A percentile compares a stretch with the other conserved stretches of the same genome.
Evolutionary conservation across 169 alveolate genomes (phyloP).

Genomic region (Cryptosporidium bovis): DNA sequence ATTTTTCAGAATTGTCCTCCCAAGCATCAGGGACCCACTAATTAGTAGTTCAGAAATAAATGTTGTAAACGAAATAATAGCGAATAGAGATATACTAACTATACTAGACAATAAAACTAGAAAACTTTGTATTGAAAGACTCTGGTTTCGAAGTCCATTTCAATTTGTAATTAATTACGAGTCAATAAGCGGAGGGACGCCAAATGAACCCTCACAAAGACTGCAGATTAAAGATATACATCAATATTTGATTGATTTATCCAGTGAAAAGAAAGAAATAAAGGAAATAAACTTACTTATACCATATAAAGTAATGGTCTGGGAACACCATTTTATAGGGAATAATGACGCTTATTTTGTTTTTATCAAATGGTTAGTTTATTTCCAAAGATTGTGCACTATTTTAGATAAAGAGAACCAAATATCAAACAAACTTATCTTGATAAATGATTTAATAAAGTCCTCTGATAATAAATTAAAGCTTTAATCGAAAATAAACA

Average conservation of each 20-base stretch:
- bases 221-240: conserved; percentile 31
- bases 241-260: conserved; percentile 4
- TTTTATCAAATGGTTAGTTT: conserved; percentile 16
- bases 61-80: conserved; percentile 45
- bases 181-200: neutral
- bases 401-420: conserved; percentile 13
- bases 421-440: neutral
- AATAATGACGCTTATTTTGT: conserved; percentile 23
- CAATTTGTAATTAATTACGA: conserved; percentile 12
- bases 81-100: conserved; percentile 7
- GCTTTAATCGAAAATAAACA: neutral
- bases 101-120: conserved; percentile 33
- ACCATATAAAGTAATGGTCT: conserved; percentile 37
- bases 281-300: neutral
- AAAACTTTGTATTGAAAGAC: conserved; percentile 38
- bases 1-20: conserved; percentile 46
- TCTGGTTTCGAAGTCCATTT: conserved; percentile 52
- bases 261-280: neutral
- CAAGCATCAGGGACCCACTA: conserved; percentile 48
- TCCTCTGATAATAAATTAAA: neutral
- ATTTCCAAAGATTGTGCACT: conserved; percentile 3
- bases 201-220: conserved; percentile 3
- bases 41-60: conserved; percentile 54
- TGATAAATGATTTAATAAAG: neutral
- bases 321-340: conserved; percentile 65